Evolutionary conservation across 1,284 basidiomycete genomes (phyloP).

Genomic region (Rhodofomes roseus): DNA sequence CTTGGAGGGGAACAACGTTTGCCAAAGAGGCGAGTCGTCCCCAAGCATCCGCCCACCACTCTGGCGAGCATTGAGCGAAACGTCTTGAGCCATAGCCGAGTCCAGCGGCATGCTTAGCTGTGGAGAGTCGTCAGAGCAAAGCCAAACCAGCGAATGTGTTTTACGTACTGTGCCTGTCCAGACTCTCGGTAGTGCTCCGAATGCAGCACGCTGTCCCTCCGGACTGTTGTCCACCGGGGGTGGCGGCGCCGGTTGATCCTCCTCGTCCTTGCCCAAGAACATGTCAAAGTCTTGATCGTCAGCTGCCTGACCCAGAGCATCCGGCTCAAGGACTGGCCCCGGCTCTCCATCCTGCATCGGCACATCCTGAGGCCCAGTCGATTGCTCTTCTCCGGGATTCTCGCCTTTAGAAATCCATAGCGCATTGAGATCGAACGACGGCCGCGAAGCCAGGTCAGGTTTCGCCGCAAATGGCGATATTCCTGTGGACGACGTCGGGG

Average conservation of each 20-base stretch:
- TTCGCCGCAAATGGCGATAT: constrained; percentile 53
- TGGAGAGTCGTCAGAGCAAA: constrained; percentile 1
- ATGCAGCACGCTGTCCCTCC: constrained; percentile 33
- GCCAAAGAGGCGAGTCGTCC: constrained; percentile 60
- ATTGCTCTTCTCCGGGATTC: constrained; percentile 3
- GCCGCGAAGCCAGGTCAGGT: constrained; percentile 37
- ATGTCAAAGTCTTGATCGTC: constrained; percentile 81
- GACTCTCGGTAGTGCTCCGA: constrained; percentile 53
- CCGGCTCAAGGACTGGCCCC: constrained; percentile 36
- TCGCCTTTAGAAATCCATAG: constrained; percentile 48
- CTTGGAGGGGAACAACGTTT: constrained; percentile 65
- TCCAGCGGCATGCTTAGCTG: constrained; percentile 79
- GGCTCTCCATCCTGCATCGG: constrained; percentile 32
- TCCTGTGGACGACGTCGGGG: constrained; percentile 24
- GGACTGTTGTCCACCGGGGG: constrained; percentile 19
- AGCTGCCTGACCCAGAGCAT: constrained; percentile 40
- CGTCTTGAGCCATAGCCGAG: constrained; percentile 60
- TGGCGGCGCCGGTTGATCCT: constrained; percentile 34
- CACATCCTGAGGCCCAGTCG: constrained; percentile 23
- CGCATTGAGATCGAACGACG: constrained; percentile 67
- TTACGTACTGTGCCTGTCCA: constrained; percentile 69
- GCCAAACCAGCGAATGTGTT: constrained; percentile 2
- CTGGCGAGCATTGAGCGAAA: constrained; percentile 67
- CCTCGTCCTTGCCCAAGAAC: constrained; percentile 64
- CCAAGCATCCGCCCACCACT: constrained; percentile 59